Evolutionary conservation across 2,329 filamentous ascomycete genomes (phyloP), one percentile per base, ranked within the genome.

Genomic region (Trichophyton schoenleinii): DNA sequence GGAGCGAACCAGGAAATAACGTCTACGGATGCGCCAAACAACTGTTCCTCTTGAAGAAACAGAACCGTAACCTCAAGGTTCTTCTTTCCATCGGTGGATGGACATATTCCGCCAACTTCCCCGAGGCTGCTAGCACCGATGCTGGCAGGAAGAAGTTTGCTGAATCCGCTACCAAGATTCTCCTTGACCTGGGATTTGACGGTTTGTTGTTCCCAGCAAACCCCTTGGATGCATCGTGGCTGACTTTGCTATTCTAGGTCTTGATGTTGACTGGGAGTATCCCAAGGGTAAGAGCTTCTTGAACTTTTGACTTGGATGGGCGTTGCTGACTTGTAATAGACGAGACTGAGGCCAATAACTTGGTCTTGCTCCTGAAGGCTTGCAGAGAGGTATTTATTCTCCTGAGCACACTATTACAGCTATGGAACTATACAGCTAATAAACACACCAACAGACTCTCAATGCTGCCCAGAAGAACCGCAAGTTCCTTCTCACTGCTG

Each of bases 11-110:
- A 0, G 91, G 89, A 58, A 83, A 76, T 62, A 90, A 91, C 67
- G 83, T 85, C 22, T 91, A 90, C 68, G 89, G 89, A 49, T 87
- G 83, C 68, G 74, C 89, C 63, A 91, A 91, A 75, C 88, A 92
- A 70, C 77, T 95, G 1, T 88, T 82, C 71, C 73, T 88, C 5
- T 80, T 88, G 62, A 94, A 94, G 77, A 85, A 89, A 74, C 76
- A 80, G 67, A 83, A 94, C 70, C 82, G 89, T 38, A 83, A 88
- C 60, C 72, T 94, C 62, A 95, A 95, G 72, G 79, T 87, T 3
- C 80, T 96, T 6, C 82, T 96, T 2, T 91, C 87, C 61, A 88
- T 94, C 62, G 89, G 89, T 36, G 89, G 90, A 15, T 92, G 86
- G 84, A 87, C 84, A 0, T 89, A 87, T 71, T 88, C 86, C 2